A percentile compares a stretch with the other conserved stretches of the same genome.
phyloP scores from a whole-genome alignment of 116 monocot genomes.

The Phalaenopsis hybrid region DNA sequence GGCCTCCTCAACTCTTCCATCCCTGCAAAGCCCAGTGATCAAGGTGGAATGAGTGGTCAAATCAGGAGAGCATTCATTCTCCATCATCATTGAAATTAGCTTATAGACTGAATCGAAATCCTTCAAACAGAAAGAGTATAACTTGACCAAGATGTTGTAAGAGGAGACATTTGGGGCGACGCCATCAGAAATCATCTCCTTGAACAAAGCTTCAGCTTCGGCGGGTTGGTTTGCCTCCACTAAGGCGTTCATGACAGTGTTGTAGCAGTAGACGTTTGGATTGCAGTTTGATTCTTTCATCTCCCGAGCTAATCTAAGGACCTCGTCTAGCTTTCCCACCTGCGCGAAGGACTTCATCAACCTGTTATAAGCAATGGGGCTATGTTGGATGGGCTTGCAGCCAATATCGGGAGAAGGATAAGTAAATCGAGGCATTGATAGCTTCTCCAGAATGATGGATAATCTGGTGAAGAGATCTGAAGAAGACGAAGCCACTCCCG shows the following conservation, averaged over 20 bases:
- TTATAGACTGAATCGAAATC: constrained; percentile 18
- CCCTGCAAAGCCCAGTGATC: constrained; percentile 26
- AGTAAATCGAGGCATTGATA: not conserved
- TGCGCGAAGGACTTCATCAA: constrained; percentile 23
- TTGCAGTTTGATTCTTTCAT: constrained; percentile 16
- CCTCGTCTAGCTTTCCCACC: constrained; percentile 24
- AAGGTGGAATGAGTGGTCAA: constrained; percentile 28
- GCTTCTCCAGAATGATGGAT: not conserved
- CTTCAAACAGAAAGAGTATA: constrained; percentile 20
- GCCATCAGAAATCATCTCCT: constrained; percentile 21
- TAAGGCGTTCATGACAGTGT: constrained; percentile 33
- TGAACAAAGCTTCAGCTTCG: constrained; percentile 27
- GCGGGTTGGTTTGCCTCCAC: constrained; percentile 12
- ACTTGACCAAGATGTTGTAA: constrained; percentile 36
- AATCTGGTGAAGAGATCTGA: not conserved
- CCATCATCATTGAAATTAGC: constrained; percentile 20
- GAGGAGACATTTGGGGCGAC: constrained; percentile 17
- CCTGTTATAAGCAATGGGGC: constrained; percentile 18
- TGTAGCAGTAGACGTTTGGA: constrained; percentile 39
- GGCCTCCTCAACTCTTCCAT: constrained; percentile 21
- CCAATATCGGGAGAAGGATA: not conserved
- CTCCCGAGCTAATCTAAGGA: constrained; percentile 27
- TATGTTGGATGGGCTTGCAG: not conserved
- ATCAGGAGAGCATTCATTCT: constrained; percentile 24
- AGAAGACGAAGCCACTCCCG: not conserved